Conservation (phyloP, 805 yeast species). For the Zygotorulaspora danielsina region DNA sequence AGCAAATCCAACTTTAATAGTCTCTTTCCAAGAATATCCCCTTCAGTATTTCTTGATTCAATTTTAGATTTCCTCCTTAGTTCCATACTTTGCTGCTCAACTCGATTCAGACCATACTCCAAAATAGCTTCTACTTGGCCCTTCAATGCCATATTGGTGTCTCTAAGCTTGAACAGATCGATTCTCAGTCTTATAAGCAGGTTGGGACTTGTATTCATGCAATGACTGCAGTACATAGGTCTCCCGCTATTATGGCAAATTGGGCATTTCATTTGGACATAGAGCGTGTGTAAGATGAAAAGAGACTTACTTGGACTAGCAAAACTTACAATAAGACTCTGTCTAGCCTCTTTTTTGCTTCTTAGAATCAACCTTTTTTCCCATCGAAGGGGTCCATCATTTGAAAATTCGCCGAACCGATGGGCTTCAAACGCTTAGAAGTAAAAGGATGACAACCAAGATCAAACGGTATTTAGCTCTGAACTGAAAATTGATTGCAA, state of each 20-base stretch:
- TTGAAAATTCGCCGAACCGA: too few relatives aligned
- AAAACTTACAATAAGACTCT: too few relatives aligned
- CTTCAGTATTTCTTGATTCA: slow-evolving; percentile 7
- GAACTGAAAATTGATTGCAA: too few relatives aligned
- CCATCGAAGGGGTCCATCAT: too few relatives aligned
- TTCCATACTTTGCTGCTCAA: neutral
- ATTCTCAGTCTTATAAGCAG: slow-evolving; percentile 20
- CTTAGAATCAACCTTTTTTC: too few relatives aligned
- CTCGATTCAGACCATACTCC: slow-evolving; percentile 15
- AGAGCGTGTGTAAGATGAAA: too few relatives aligned
- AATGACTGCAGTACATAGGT: slow-evolving; percentile 27
- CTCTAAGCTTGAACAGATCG: slow-evolving; percentile 15
- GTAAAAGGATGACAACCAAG: too few relatives aligned
- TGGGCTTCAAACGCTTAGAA: too few relatives aligned
- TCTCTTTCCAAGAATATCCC: slow-evolving; percentile 15
- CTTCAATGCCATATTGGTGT: slow-evolving; percentile 16
- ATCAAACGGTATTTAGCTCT: too few relatives aligned
- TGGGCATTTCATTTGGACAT: slow-evolving; percentile 19
- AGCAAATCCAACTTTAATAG: slow-evolving; percentile 17
- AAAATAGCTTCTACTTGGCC: slow-evolving; percentile 22
- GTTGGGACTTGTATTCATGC: slow-evolving; percentile 28
- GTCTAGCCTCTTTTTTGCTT: too few relatives aligned
- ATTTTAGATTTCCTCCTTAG: neutral
- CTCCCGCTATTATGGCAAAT: slow-evolving; percentile 21
- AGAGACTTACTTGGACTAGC: too few relatives aligned